Conservation (phyloP, 345 rosid genomes). For the Linum usitatissimum region DNA sequence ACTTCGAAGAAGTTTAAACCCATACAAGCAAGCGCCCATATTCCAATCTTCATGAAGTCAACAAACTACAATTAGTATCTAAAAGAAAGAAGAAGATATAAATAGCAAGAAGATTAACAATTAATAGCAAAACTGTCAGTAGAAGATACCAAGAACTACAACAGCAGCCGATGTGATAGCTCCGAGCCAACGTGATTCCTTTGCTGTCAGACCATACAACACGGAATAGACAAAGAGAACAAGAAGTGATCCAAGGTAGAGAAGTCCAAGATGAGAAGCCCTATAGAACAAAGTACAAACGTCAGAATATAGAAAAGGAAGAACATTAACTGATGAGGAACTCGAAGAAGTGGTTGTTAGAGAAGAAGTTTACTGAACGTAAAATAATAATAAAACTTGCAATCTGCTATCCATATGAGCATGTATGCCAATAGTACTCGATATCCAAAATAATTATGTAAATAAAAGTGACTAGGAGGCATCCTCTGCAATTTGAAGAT, state of each 20-base stretch:
- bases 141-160: slow-evolving; percentile 68
- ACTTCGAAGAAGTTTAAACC: slow-evolving; percentile 80
- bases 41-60: slow-evolving; percentile 73
- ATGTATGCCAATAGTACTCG: background rate
- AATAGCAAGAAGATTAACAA: slow-evolving; percentile 9
- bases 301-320: slow-evolving; percentile 6
- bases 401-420: background rate
- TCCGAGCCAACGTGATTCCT: slow-evolving; percentile 94
- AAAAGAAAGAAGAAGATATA: background rate
- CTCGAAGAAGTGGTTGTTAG: background rate
- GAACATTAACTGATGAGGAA: background rate
- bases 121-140: slow-evolving; percentile 9
- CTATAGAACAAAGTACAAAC: slow-evolving; percentile 30
- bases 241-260: slow-evolving; percentile 71
- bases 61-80: slow-evolving; percentile 14
- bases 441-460: background rate
- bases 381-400: too few species aligned
- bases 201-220: slow-evolving; percentile 86
- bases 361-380: background rate
- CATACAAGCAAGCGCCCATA: slow-evolving; percentile 96
- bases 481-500: too few species aligned
- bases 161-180: slow-evolving; percentile 91
- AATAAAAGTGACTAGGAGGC: too few species aligned
- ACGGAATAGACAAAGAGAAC: slow-evolving; percentile 89
- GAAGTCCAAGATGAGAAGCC: slow-evolving; percentile 93